Evolutionary conservation across 2,329 filamentous ascomycete genomes (phyloP), one percentile per base, ranked within the genome.

Genomic region (Cladosporium austrohemisphaericum): DNA sequence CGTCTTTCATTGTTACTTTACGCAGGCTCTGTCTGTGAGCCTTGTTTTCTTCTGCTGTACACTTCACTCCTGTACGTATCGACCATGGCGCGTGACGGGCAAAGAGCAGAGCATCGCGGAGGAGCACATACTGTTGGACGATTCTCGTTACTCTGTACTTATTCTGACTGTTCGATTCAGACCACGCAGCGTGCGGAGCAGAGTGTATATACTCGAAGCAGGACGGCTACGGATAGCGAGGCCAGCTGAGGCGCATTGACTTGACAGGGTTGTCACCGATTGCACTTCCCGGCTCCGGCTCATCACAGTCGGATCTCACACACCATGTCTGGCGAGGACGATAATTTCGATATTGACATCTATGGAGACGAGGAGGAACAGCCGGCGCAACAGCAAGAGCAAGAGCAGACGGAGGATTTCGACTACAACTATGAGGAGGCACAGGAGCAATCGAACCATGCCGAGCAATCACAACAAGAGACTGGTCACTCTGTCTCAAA

Each of bases 271-370:
- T 19, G n/a, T n/a, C 16, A 18, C 31, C 9, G 14, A 11, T 19
- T 18, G 20, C 29, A 25, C 19, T 32, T 4, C 7, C 26, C 35
- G 19, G 5, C 18, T 14, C 19, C 25, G 18, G 18, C 28, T 50
- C 45, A 50, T 45, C 52, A 35, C 37, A 49, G 43, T 47, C 41
- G 47, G 44, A 41, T 51, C 49, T 23, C 19, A 3, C 33, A 43
- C 37, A 62, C 14, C 43, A 65, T 65, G 62, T 63, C 62, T 65
- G 73, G 78, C 62, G 80, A 83, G 65, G 81, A 84, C 68, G 81
- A 84, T 68, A 83, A 82, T 63, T 84, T 84, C 73, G 81, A 85
- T 60, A 83, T 85, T 73, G 81, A 85, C 66, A 83, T 85, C 69
- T 84, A 84, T 63, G 81, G 81, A 55, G 80, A 84, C 61, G 79